These are phyloP conservation scores for Maudiozyma serrabonitensis DNA, from an alignment of 805 yeast genomes.

Conservation along the genomic window DNA sequence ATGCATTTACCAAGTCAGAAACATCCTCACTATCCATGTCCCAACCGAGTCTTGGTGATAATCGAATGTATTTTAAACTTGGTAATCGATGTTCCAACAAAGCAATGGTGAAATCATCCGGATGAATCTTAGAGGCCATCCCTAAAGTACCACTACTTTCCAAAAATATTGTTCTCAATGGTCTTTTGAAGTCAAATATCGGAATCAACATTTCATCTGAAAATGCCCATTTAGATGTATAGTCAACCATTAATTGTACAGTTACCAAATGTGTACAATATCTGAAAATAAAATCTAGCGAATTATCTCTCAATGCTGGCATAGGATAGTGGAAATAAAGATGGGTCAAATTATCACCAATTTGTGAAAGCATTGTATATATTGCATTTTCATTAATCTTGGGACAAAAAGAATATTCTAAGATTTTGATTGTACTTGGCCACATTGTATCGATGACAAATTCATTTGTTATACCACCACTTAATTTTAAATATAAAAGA, in stretches of 20 bases:
- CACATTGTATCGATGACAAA: slow-evolving; percentile 62
- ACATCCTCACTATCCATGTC: slow-evolving; percentile 52
- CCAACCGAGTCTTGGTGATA: slow-evolving; percentile 84
- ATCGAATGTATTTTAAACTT: slow-evolving; percentile 46
- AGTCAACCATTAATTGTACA: slow-evolving; percentile 71
- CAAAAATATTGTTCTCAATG: slow-evolving; percentile 51
- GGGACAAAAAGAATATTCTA: slow-evolving; percentile 87
- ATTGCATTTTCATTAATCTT: slow-evolving; percentile 56
- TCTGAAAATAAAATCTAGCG: slow-evolving; percentile 62
- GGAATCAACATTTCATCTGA: slow-evolving; percentile 36
- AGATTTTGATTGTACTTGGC: slow-evolving; percentile 58
- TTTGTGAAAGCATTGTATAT: slow-evolving; percentile 45
- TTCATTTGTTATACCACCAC: slow-evolving; percentile 84
- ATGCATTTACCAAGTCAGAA: slow-evolving; percentile 50
- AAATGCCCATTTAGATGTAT: slow-evolving; percentile 43
- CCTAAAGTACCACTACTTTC: slow-evolving; percentile 86
- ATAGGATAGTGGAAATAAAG: slow-evolving; percentile 76
- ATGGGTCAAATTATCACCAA: slow-evolving; percentile 56
- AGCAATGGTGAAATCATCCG: slow-evolving; percentile 82
- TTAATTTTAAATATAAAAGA: slow-evolving; percentile 58
- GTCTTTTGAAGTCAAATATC: slow-evolving; percentile 13
- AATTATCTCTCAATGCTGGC: slow-evolving; percentile 63
- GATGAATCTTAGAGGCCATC: slow-evolving; percentile 71
- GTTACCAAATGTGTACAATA: slow-evolving; percentile 66
- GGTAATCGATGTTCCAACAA: slow-evolving; percentile 72